Conservation (phyloP, 1,139 yeast genomes). For the Taiozyma sp. region DNA sequence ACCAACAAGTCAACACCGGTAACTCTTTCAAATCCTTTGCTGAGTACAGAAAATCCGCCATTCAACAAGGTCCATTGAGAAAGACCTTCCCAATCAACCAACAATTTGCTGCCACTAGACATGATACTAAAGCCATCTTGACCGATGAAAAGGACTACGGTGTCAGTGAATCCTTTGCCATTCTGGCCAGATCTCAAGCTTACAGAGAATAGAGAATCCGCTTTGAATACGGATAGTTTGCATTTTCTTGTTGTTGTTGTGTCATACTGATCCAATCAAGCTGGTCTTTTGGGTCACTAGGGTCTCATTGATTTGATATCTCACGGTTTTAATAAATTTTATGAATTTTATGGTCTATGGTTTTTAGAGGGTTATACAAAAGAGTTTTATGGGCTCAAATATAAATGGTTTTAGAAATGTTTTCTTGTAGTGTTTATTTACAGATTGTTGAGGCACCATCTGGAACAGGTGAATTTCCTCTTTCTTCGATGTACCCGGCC, state of each 20-base stretch:
- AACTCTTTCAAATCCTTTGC: conserved; percentile 23
- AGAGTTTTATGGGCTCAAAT: neutral
- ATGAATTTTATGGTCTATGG: neutral
- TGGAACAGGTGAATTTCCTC: too few relatives aligned
- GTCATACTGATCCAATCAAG: neutral
- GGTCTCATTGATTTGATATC: neutral
- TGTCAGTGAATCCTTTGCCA: conserved; percentile 18
- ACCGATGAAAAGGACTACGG: conserved; percentile 21
- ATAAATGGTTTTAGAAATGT: neutral
- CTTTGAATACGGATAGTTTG: neutral
- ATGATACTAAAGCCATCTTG: conserved; percentile 9
- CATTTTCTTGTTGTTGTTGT: neutral
- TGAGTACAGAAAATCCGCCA: conserved; percentile 25
- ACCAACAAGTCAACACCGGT: conserved; percentile 8
- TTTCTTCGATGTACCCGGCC: too few relatives aligned
- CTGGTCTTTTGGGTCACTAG: neutral
- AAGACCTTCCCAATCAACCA: conserved; percentile 8
- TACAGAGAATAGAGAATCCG: conserved; percentile 15
- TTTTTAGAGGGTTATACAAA: neutral
- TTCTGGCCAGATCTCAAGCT: conserved; percentile 18
- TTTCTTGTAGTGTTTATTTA: too few relatives aligned
- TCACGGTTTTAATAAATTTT: neutral
- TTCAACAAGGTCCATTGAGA: conserved; percentile 24
- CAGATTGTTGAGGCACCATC: too few relatives aligned
- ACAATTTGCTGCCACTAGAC: conserved; percentile 3